These are phyloP conservation scores for Fusarium aywerte DNA, from an alignment of 2,329 filamentous ascomycete species.

Conservation along the genomic window DNA sequence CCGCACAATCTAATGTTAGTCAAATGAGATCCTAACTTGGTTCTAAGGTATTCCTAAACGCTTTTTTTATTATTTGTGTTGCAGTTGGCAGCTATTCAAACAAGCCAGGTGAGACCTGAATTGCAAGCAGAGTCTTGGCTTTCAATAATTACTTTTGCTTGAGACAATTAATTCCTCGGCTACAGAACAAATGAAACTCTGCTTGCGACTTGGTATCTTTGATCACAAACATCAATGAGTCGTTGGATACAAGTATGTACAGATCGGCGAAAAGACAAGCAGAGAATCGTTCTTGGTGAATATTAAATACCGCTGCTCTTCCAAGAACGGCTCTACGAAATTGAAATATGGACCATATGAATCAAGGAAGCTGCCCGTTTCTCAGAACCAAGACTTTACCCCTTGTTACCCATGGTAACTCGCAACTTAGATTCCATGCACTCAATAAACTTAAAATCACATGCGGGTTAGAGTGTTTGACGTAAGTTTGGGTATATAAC, in stretches of 20 bases:
- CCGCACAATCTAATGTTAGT: neutral
- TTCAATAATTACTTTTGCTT: neutral
- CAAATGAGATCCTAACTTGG: neutral
- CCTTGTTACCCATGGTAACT: slow-evolving; percentile 32
- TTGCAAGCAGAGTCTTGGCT: neutral
- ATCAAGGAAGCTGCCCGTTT: slow-evolving; percentile 6
- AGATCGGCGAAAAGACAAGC: neutral
- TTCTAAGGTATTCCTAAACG: neutral
- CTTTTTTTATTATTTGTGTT: neutral
- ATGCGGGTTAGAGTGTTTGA: neutral
- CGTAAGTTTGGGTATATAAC: neutral
- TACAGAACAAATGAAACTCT: neutral
- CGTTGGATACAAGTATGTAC: neutral
- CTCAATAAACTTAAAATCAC: neutral
- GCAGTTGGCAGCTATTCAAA: neutral
- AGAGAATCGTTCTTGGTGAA: neutral
- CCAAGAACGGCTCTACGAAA: neutral
- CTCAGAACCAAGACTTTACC: slow-evolving; percentile 1
- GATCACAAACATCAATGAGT: neutral
- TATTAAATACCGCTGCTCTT: neutral
- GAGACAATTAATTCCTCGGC: slow-evolving; percentile 4
- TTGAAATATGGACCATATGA: slow-evolving; percentile 20
- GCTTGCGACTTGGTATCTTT: neutral
- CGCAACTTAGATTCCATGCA: slow-evolving; percentile 12
- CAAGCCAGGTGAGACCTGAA: neutral